Conservation (phyloP, 176 grass and related monocot species). For the Sorghum bicolor region Sorghum_bicolor_NCBIv3 NC_012877.2:3536501-3537000, state of each 20-base stretch:
- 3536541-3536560: conserved; percentile 65
- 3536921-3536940: conserved; percentile 17
- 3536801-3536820: conserved; percentile 53
- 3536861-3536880: conserved; percentile 39
- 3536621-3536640: conserved; percentile 80
- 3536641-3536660: conserved; percentile 88
- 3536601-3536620: conserved; percentile 77
- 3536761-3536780: conserved; percentile 18
- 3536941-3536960: conserved; percentile 24
- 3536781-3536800: conserved; percentile 40
- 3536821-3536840: conserved; percentile 12
- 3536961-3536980: conserved; percentile 28
- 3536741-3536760: conserved; percentile 10
- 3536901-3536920: conserved; percentile 30
- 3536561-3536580: conserved; percentile 86
- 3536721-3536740: conserved; percentile 13
- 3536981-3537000: conserved; percentile 20
- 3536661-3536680: conserved; percentile 67
- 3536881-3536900: conserved; percentile 32
- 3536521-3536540: conserved; percentile 77
- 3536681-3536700: conserved; percentile 57
- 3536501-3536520: conserved; percentile 67
- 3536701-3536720: conserved; percentile 24
- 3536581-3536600: conserved; percentile 76
- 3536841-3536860: conserved; percentile 27